These are phyloP conservation scores for Ophiocordyceps unilateralis DNA, from an alignment of 2,329 filamentous ascomycete species.

Conservation along the genomic window DNA sequence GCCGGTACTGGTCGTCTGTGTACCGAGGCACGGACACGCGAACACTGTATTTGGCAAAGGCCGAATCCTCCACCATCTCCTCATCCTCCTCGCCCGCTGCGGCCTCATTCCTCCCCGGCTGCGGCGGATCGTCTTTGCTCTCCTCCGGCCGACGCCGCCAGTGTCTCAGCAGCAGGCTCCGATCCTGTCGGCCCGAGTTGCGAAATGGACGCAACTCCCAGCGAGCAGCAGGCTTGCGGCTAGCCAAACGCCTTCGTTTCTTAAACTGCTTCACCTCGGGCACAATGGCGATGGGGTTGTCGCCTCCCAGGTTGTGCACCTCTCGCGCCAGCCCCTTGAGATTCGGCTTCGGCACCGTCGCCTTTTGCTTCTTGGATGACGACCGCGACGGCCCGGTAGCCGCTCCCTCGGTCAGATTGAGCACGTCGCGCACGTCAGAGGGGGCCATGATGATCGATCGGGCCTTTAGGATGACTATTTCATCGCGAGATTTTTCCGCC, in stretches of 20 bases:
- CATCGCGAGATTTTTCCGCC: neutral
- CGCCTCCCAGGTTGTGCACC: slow-evolving; percentile 46
- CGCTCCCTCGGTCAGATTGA: slow-evolving; percentile 53
- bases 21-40: slow-evolving; percentile 64
- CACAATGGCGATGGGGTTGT: slow-evolving; percentile 50
- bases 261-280: slow-evolving; percentile 43
- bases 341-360: slow-evolving; percentile 39
- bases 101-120: slow-evolving; percentile 15
- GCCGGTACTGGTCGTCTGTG: slow-evolving; percentile 71
- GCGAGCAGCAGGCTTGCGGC: slow-evolving; percentile 34
- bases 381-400: slow-evolving; percentile 29
- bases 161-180: slow-evolving; percentile 51
- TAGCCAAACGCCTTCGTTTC: slow-evolving; percentile 34
- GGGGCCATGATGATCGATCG: slow-evolving; percentile 33
- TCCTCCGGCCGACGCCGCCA: slow-evolving; percentile 52
- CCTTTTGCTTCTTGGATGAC: slow-evolving; percentile 55
- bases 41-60: slow-evolving; percentile 79
- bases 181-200: slow-evolving; percentile 61
- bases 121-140: slow-evolving; percentile 10
- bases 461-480: neutral
- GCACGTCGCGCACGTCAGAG: slow-evolving; percentile 73
- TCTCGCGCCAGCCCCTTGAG: slow-evolving; percentile 48
- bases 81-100: slow-evolving; percentile 12
- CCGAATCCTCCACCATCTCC: slow-evolving; percentile 33
- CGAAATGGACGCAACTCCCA: slow-evolving; percentile 58